A percentile compares a stretch with the other conserved stretches of the same genome.
Evolutionary conservation across 345 rosid species (phyloP).

Genomic region (Citrus glauca): DNA sequence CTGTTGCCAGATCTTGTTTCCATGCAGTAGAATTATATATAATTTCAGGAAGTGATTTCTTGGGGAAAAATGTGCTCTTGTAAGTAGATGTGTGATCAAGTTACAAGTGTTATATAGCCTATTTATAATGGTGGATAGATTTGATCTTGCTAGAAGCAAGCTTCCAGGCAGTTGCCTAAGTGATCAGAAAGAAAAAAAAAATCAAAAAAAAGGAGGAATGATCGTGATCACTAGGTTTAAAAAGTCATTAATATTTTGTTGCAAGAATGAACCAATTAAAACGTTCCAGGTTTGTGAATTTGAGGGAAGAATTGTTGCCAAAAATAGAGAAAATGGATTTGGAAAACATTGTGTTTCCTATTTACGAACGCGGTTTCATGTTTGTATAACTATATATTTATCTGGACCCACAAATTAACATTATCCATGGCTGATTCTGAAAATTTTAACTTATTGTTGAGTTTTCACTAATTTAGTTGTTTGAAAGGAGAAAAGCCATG

Average conservation of each 20-base stretch:
- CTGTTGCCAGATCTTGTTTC: neutral
- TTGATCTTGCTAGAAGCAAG: neutral
- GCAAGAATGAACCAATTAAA: neutral
- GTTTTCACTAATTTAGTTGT: neutral
- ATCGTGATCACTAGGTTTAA: neutral
- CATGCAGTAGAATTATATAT: neutral
- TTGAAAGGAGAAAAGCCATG: neutral
- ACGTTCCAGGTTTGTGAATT: neutral
- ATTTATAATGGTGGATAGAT: neutral
- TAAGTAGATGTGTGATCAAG: neutral
- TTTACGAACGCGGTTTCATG: constrained; percentile 22
- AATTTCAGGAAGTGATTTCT: neutral
- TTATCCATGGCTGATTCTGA: neutral
- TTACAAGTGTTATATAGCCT: neutral
- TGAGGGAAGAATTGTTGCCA: neutral
- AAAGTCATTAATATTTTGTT: neutral
- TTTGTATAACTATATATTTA: neutral
- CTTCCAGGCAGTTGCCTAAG: constrained; percentile 7
- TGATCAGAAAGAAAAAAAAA: neutral
- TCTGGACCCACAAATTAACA: constrained; percentile 1
- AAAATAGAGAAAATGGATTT: neutral
- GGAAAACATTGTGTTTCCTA: constrained; percentile 4
- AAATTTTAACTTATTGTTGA: neutral
- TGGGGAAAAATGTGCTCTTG: neutral
- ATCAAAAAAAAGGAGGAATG: neutral